A percentile compares a stretch with the other conserved stretches of the same genome.
Evolutionary conservation across 768 basidiomycete genomes (phyloP).

Genomic region (Lactarius indigo): DNA sequence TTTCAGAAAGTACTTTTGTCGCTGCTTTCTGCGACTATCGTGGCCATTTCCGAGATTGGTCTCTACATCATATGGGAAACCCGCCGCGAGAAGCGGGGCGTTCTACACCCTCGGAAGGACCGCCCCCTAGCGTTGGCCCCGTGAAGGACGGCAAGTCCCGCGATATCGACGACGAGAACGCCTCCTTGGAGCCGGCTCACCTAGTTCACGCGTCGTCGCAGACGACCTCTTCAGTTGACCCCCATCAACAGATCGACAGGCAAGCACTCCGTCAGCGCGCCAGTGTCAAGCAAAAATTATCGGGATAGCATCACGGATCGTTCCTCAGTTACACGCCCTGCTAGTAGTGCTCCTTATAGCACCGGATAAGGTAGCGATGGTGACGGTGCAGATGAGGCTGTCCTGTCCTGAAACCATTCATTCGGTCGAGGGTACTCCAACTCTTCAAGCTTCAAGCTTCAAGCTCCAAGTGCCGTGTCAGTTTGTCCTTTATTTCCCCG

Average conservation of each 20-base stretch:
- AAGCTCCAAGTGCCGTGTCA: background rate
- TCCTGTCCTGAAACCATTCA: background rate
- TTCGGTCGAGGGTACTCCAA: background rate
- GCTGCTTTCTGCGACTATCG: conserved; percentile 55
- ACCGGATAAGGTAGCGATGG: background rate
- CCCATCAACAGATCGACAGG: conserved; percentile 1
- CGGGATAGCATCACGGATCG: background rate
- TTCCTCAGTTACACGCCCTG: no score
- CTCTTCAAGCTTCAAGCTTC: background rate
- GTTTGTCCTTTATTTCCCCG: background rate
- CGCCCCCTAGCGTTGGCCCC: background rate
- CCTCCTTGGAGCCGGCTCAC: background rate
- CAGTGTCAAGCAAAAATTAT: background rate
- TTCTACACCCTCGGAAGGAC: background rate
- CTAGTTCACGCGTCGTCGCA: background rate
- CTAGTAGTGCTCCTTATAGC: background rate
- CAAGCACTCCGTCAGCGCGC: conserved; percentile 13
- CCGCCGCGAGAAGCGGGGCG: conserved; percentile 26
- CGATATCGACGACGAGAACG: background rate
- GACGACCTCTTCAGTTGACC: conserved; percentile 11
- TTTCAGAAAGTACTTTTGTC: conserved; percentile 53
- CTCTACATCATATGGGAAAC: conserved; percentile 75
- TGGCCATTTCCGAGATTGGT: conserved; percentile 65
- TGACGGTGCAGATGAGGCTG: background rate
- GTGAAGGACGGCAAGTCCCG: background rate